Evolutionary conservation across 345 rosid genomes (phyloP), one percentile per base, ranked within the genome.

Genomic region (Sapria himalayana): DNA sequence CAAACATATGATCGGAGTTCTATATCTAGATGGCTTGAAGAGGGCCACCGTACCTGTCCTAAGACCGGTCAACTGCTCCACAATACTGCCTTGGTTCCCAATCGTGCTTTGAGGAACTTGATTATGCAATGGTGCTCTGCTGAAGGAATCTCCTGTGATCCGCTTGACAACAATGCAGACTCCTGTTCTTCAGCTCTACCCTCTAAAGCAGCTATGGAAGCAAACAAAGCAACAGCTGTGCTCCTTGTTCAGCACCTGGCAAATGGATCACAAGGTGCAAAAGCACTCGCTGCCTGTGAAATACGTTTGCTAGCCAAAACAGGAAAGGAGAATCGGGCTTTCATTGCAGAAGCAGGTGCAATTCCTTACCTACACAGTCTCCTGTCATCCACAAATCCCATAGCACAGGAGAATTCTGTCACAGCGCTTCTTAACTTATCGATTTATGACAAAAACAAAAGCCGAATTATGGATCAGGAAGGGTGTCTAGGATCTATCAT

Each of bases 381-480:
- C 19, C 71, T 91, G 0, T 71, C 67, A 6, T 84, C 92, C 11
- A 7, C 50, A 9, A 68, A 64, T 32, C 71, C 79, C 5, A 41
- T 80, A 1, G 84, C 95, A 1, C 89, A 84, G 47, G 95, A 79
- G 70, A 91, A 79, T 52, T 77, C 92, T 0, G 92, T 84, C 41
- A 91, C 95, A 2, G 89, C 93, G 11, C 73, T 84, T 76, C 89
- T 84, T 29, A 84, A 84, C 51, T 48, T 91, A 1, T 84, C 99
- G 3, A 91, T 84, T 7, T 73, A 75, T 19, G 93, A 84, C 22
- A 77, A 68, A 71, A 91, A 91, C 45, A 91, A 80, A 54, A 64
- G 89, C 39, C 62, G 49, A 18, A 84, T 84, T 22, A 77, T 91
- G 72, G 81, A 91, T 2, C 93, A 91, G 70, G 52, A 29, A 1